These are phyloP conservation scores for Chondrus crispus DNA, from an alignment of 23 red algal genomes.

Conservation along the genomic window DNA sequence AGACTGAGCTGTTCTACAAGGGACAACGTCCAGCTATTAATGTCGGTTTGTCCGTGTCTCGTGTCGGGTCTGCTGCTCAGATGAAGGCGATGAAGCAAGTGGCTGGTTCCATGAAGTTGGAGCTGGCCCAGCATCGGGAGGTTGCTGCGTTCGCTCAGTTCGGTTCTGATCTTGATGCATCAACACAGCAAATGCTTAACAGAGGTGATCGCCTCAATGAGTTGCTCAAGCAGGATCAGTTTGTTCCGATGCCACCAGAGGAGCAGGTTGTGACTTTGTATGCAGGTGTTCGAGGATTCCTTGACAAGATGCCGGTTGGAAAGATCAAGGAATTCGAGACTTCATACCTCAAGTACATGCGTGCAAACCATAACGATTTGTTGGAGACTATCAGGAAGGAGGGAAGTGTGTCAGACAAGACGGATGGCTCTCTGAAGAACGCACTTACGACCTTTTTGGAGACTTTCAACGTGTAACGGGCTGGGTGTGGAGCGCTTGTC, in stretches of 20 bases:
- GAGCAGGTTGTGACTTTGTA: conserved; percentile 92
- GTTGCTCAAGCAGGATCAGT: conserved; percentile 91
- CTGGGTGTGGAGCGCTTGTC: too few relatives aligned
- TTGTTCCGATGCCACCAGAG: conserved; percentile 89
- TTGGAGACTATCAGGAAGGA: conserved; percentile 89
- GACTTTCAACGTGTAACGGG: conserved; percentile 63
- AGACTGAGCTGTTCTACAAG: conserved; percentile 99
- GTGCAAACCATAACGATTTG: conserved; percentile 54
- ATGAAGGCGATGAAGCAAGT: conserved; percentile 98
- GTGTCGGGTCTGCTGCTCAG: conserved; percentile 97
- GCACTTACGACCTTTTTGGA: conserved; percentile 81
- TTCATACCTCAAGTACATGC: conserved; percentile 87
- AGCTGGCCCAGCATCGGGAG: conserved; percentile 95
- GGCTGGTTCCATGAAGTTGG: conserved; percentile 97
- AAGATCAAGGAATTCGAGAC: conserved; percentile 85
- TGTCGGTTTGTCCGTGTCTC: conserved; percentile 93
- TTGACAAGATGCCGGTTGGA: conserved; percentile 94
- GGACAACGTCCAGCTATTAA: conserved; percentile 98
- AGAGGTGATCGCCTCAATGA: conserved; percentile 96
- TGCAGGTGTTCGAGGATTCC: conserved; percentile 94
- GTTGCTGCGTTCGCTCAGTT: conserved; percentile 98
- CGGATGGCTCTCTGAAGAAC: conserved; percentile 78
- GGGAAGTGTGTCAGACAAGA: conserved; percentile 76
- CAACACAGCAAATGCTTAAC: conserved; percentile 95
- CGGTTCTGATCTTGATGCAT: conserved; percentile 96